Evolutionary conservation across 108 stramenopile species (phyloP).

Genomic region (Nitzschia sp.): DNA sequence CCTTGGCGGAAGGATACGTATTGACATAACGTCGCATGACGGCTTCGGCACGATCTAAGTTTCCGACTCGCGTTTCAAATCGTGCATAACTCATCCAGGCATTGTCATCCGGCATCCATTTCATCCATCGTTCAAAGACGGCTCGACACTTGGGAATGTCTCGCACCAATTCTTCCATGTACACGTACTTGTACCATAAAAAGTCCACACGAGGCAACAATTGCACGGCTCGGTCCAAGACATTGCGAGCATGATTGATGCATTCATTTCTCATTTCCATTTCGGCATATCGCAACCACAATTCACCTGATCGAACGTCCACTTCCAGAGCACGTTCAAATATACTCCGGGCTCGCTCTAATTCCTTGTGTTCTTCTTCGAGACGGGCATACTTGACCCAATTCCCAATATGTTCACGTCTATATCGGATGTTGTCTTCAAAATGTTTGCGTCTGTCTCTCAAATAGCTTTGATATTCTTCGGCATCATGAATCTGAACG

Average conservation of each 20-base stretch:
- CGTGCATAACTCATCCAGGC: conserved; percentile 95
- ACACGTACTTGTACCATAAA: conserved; percentile 99
- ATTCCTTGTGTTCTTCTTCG: conserved; percentile 98
- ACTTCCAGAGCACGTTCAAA: conserved; percentile 98
- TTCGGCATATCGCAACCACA: conserved; percentile 98
- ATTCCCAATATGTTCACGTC: conserved; percentile 93
- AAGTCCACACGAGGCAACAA: conserved; percentile 95
- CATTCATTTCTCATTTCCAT: conserved; percentile 99
- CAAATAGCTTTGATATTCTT: conserved; percentile 95
- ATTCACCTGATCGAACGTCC: conserved; percentile 81
- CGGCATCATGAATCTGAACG: conserved; percentile 94
- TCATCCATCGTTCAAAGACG: conserved; percentile 99
- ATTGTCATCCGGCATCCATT: conserved; percentile 98
- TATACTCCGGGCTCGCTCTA: conserved; percentile 94
- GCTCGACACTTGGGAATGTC: conserved; percentile 90
- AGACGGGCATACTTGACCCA: conserved; percentile 98
- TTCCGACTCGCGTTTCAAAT: conserved; percentile 91
- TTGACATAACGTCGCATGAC: conserved; percentile 93
- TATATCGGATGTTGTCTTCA: conserved; percentile 95
- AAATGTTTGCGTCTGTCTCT: conserved; percentile 92
- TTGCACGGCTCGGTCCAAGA: conserved; percentile 96
- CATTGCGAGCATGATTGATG: conserved; percentile 97
- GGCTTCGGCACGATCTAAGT: conserved; percentile 71
- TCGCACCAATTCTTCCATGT: conserved; percentile 99
- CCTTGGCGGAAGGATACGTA: conserved; percentile 81